Evolutionary conservation across 257 asterid species (phyloP), one percentile per base, ranked within the genome.

Genomic region (Solanum pimpinellifolium): DNA sequence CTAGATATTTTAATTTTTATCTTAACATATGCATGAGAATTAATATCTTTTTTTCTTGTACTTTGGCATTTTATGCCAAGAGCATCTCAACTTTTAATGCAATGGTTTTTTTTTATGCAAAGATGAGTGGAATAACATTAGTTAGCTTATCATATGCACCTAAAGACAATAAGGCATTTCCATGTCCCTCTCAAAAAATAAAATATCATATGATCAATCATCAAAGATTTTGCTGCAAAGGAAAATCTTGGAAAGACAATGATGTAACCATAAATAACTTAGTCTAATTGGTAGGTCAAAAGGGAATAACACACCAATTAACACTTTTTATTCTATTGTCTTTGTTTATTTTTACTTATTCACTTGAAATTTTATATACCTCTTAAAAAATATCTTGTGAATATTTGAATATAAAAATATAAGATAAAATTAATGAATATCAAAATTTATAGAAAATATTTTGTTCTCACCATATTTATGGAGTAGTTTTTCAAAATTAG

Each of bases 81-180:
- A 86, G n/a, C 82, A 83, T 77, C 65, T 59, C 41, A 86, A 44
- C 80, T 60, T 27, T 37, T 31, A 27, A 83, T 84, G 27, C 33
- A 29, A 68, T 66, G 59, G 65, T 83, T 68, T 86, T 89, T 89
- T 84, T 90, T 84, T 88, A 90, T 89, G 94, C 92, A 77, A 88
- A 87, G 91, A 70, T 95, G 94, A 92, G 93, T 93, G 89, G 93
- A 85, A 89, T 84, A 84, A 93, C 95, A 94, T 91, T 90, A 62
- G 52, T 74, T 90, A 62, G 52, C 69, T 21, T 83, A 7, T 33
- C 68, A 13, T 85, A 27, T 25, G 66, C 66, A 46, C 84, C 62
- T 41, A 46, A 78, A 78, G 84, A 78, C 25, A 46, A 46, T 59
- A 68, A 68, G 37, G 27, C 47, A 23, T 35, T 29, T 42, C 25